Evolutionary conservation across 768 basidiomycete species (phyloP), one percentile per base, ranked within the genome.

Genomic region (Tephrocybe sp.): DNA sequence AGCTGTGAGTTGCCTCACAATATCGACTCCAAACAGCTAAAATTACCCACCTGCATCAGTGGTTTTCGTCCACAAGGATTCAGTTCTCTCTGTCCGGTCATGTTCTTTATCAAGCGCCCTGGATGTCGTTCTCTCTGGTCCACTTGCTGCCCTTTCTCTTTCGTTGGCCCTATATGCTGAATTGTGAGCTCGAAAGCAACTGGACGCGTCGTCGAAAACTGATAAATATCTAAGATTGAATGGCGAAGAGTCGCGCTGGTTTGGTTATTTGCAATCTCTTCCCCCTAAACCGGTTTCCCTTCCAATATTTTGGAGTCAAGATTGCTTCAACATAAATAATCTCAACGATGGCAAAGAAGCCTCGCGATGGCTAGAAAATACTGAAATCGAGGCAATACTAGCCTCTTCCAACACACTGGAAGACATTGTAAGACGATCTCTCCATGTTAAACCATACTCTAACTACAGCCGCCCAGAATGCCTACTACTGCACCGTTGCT

Each of bases 131-230:
- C 76, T 78, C 9, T 79, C 76, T 60, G 87, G 86, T 2, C 72
- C 76, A 31, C 77, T 70, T 34, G 84, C 85, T 2, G 79, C 80
- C 42, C 72, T 88, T 31, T 73, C 78, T 32, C 74, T 89, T 5
- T 69, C 87, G 10, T 65, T 86, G 22, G 87, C 83, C 11, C 68
- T 90, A 17, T 84, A 84, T 52, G 70, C 68, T 26, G 87, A 90
- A 66, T 65, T 83, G 87, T 87, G 62, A 68, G 79, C 68, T 10
- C 32, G 6, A 49, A 58, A 51, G 60, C 57, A 35, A 45, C 46
- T 22, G 23, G 11, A 38, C 9, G 7, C 23, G 14, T 47, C 39
- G 38, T 49, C 16, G 30, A n/a, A 36, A 41, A 52, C 58, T 41
- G 23, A 47, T 10, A 35, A 42, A 42, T 45, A 2, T 39, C 47